Evolutionary conservation across 306 rosid species (phyloP), one percentile per base, ranked within the genome.

Genomic region (Gynostemma pentaphyllum): DNA sequence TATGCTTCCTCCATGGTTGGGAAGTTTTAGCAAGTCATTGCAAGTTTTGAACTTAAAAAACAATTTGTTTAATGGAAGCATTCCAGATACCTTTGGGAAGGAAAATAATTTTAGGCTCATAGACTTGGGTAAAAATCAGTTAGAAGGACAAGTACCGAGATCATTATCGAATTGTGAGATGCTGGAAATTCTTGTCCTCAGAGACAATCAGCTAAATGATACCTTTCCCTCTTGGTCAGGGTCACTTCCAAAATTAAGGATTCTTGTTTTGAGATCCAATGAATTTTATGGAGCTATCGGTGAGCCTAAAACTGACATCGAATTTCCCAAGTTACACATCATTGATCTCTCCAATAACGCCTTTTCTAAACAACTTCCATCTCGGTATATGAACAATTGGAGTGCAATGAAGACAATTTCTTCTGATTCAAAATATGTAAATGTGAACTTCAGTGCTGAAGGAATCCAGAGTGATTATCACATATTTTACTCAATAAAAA

Each of bases 201-300:
- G 11, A 16, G 10, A 16, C 4, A 65, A 64, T 30, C 27, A 65
- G 2, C 69, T 7, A n/a, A n/a, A n/a, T n/a, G n/a, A n/a, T n/a
- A n/a, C n/a, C n/a, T n/a, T n/a, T n/a, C n/a, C n/a, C n/a, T 16
- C 56, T 4, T 46, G 69, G 69, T 18, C 46, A 9, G 59, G 69
- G 6, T 27, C 59, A 9, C 57, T 65, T 28, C 32, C 45, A 2
- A 42, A 46, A 11, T 30, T 65, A 5, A 46, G 21, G 16, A 10
- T 46, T 29, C 2, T 65, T 0, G 28, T 0, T 16, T n/a, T 65
- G 18, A n/a, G 8, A 11, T 5, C 12, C 26, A 65, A 65, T n/a
- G 3, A n/a, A 23, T 65, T 65, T 7, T 0, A 45, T 46, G 69
- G 69, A 14, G 27, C 16, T 7, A 65, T 65, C 3, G 44, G 7